phyloP scores from a whole-genome alignment of 2,329 filamentous ascomycete genomes.

The Balansia obtecta region DNA sequence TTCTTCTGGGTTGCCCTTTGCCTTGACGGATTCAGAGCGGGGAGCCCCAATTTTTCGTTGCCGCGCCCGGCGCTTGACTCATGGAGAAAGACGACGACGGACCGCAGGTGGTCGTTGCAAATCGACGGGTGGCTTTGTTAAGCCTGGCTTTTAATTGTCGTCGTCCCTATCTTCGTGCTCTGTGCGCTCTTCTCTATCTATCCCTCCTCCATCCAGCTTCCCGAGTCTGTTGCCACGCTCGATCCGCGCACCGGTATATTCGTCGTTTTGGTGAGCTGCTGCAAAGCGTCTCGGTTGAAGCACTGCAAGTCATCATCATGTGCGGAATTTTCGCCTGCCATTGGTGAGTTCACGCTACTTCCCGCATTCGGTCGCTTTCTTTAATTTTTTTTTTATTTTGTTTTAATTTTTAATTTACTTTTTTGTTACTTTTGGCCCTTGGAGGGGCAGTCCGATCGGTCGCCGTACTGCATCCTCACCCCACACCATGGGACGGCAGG shows the following conservation, averaged over 20 bases:
- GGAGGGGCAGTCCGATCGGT: slow-evolving; percentile 15
- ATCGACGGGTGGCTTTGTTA: too few relatives aligned
- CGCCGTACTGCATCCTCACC: slow-evolving; percentile 12
- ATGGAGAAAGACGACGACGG: too few relatives aligned
- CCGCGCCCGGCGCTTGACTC: slow-evolving; percentile 7
- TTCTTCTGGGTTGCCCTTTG: background rate
- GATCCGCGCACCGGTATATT: background rate
- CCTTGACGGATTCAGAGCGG: background rate
- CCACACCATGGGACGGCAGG: slow-evolving; percentile 18
- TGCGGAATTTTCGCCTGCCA: slow-evolving; percentile 97
- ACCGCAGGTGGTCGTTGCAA: too few relatives aligned
- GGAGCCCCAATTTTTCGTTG: slow-evolving; percentile 3
- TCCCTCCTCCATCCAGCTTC: slow-evolving; percentile 1
- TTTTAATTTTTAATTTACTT: too few relatives aligned
- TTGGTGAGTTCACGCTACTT: slow-evolving; percentile 43
- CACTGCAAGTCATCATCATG: slow-evolving; percentile 51
- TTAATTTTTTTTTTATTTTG: background rate
- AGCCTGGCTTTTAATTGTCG: too few relatives aligned
- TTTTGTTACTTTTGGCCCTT: slow-evolving; percentile 8
- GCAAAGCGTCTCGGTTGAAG: background rate
- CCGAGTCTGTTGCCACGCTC: background rate
- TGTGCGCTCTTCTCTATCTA: background rate
- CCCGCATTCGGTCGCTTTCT: background rate
- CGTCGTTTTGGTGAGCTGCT: background rate
- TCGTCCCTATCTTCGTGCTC: background rate